Conservation (phyloP, 495 filamentous ascomycete species). For the Neurospora sp. region DNA sequence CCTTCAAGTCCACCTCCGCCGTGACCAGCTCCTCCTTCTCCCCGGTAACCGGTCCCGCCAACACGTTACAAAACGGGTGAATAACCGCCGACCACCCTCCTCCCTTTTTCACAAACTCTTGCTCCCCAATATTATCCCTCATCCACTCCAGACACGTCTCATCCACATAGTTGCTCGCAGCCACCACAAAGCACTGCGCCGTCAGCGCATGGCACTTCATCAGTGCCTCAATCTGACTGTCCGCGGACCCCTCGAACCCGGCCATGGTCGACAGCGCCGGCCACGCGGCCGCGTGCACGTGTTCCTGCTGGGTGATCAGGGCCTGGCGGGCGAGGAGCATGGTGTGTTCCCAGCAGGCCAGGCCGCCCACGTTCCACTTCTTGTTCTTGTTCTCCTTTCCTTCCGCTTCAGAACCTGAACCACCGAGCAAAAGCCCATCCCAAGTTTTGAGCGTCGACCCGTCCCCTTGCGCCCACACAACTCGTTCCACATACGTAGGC, state of each 20-base stretch:
- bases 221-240: conserved; percentile 33
- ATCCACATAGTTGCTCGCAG: conserved; percentile 31
- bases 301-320: conserved; percentile 27
- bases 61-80: conserved; percentile 25
- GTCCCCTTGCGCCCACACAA: conserved; percentile 35
- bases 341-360: conserved; percentile 43
- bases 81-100: conserved; percentile 31
- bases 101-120: conserved; percentile 28
- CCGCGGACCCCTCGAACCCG: conserved; percentile 24
- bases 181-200: conserved; percentile 31
- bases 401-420: neutral
- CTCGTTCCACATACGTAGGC: conserved; percentile 37
- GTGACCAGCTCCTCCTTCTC: conserved; percentile 23
- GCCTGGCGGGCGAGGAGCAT: conserved; percentile 35
- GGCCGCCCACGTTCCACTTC: conserved; percentile 31
- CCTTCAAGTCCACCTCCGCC: conserved; percentile 30
- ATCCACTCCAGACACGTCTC: conserved; percentile 31
- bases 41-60: conserved; percentile 26
- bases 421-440: neutral
- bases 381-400: neutral
- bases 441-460: conserved; percentile 25
- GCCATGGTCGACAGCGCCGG: conserved; percentile 29
- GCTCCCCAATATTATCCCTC: conserved; percentile 28
- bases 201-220: conserved; percentile 36
- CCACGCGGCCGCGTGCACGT: conserved; percentile 33